Base-by-base conservation (phyloP, 2,329 filamentous ascomycete species). In the Neoascochyta sp. region DNA sequence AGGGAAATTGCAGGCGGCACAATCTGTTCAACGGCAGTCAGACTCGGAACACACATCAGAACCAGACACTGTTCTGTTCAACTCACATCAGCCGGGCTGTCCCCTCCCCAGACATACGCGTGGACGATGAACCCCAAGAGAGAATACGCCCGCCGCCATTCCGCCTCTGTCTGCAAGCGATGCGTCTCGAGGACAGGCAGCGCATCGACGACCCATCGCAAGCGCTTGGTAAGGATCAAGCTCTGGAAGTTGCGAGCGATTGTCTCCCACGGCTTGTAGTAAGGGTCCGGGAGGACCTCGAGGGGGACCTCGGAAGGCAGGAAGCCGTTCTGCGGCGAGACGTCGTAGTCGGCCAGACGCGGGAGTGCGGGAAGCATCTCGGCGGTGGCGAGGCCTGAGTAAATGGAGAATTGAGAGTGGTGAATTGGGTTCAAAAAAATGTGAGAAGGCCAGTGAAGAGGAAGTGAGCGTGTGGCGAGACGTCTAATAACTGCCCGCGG, bases 241-340 rank as follows among this genome's bases (percentile, higher is more conserved):
- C 81, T 80, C 66, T 95, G 92, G 16, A 98, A 73, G 55, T 95
- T 95, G 47, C 81, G 76, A 18, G 83, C 78, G 27, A 95, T 75
- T 24, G 83, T 78, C 67, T 98, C 92, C 92, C 92, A 98, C 57
- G 87, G 86, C 63, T 85, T 81, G 66, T 96, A 98, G 70, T 95
- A 96, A 3, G 83, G 77, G 56, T 95, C 85, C 7, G 88, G 84
- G 9, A 98, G 78, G 32, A 78, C 70, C 40, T 86, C 80, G 42
- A 96, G 71, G 22, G 92, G 92, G 19, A 84, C 68, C 43, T 86
- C 80, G 41, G 84, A 73, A 2, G 92, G 88, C 31, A 98, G 77
- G 68, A 98, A 98, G 54, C 92, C 92, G 66, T 87, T 79, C 34
- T 79, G 69, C 45, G 84, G 74, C 46, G 82, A 86, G 59, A 88